These are phyloP conservation scores for Tolypocladium album DNA, from an alignment of 2,329 filamentous ascomycete species.

Conservation along the genomic window DNA sequence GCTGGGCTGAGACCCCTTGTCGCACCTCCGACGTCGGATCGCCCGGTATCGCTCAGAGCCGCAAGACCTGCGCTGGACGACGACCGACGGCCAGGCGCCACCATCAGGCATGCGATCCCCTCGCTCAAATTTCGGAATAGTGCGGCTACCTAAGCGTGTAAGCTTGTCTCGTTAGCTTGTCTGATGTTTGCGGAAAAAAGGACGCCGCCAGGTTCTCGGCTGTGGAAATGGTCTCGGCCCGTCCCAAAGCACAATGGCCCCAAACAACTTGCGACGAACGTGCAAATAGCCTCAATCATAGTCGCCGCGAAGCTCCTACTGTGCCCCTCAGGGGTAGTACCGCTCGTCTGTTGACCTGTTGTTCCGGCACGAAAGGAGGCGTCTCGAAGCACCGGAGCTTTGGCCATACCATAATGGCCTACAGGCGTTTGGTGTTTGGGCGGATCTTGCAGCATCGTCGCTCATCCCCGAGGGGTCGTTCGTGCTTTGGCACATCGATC, in stretches of 20 bases:
- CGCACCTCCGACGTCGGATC: conserved; percentile 11
- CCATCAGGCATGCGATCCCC: not conserved
- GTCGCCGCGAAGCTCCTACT: not conserved
- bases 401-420: not conserved
- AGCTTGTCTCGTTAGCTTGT: not conserved
- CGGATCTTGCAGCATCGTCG: not conserved
- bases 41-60: conserved; percentile 6
- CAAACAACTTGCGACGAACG: not conserved
- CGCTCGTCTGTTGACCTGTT: not conserved
- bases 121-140: not conserved
- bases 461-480: not conserved
- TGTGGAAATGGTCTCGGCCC: not conserved
- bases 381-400: not conserved
- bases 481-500: not conserved
- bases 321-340: no score
- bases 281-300: not conserved
- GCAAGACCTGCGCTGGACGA: not conserved
- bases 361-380: not conserved
- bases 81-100: not conserved
- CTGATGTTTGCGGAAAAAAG: not conserved
- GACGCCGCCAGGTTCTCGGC: not conserved
- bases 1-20: not conserved
- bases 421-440: not conserved
- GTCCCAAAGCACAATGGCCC: not conserved
- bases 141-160: not conserved